These are phyloP conservation scores for Fusarium kyushuense DNA, from an alignment of 2,329 filamentous ascomycete species.

Conservation along the genomic window DNA sequence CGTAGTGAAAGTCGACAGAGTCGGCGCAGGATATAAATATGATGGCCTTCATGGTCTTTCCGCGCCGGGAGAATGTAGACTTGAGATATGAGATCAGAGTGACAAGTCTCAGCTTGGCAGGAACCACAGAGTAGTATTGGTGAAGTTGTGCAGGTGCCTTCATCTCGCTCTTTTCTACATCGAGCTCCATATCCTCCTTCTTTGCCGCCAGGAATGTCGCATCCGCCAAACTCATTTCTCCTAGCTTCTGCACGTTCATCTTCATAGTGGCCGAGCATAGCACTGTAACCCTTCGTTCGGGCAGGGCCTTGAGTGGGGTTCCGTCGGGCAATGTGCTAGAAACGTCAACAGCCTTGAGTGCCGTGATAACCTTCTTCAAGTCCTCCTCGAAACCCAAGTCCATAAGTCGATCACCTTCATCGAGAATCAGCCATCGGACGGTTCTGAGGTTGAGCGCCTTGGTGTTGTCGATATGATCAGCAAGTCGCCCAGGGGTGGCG, in stretches of 20 bases:
- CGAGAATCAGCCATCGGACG: constrained; percentile 92
- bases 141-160: constrained; percentile 89
- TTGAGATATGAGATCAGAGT: constrained; percentile 87
- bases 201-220: constrained; percentile 85
- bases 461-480: constrained; percentile 93
- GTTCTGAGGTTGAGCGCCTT: constrained; percentile 88
- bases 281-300: constrained; percentile 83
- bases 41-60: constrained; percentile 95
- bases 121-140: constrained; percentile 88
- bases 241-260: constrained; percentile 93
- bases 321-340: constrained; percentile 70
- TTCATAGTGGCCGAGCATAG: constrained; percentile 98
- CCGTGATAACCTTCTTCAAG: constrained; percentile 85
- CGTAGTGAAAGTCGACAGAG: constrained; percentile 96
- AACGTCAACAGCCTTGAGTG: constrained; percentile 75
- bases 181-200: constrained; percentile 61
- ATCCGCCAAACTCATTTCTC: constrained; percentile 94
- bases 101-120: constrained; percentile 90
- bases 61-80: constrained; percentile 86
- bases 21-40: constrained; percentile 97
- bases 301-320: constrained; percentile 71
- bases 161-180: constrained; percentile 70
- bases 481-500: constrained; percentile 90
- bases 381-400: constrained; percentile 97
- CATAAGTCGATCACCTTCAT: constrained; percentile 98